phyloP scores from a whole-genome alignment of 768 basidiomycete genomes.

The Tricholoma sp. region DNA sequence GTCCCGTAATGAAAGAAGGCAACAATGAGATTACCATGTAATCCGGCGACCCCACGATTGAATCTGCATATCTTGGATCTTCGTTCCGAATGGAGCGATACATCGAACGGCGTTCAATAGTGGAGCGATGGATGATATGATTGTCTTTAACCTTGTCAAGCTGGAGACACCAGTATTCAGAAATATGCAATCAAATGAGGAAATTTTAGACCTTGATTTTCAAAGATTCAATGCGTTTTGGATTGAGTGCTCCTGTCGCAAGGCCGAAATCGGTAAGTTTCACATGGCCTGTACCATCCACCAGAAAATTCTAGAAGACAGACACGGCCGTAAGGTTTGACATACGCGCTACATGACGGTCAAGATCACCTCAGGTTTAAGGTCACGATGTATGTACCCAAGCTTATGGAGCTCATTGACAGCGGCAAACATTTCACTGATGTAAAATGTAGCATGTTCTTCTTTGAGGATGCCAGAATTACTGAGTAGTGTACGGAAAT shows the following conservation, averaged over 20 bases:
- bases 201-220: constrained; percentile 70
- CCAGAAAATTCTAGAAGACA: constrained; percentile 79
- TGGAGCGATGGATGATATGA: constrained; percentile 83
- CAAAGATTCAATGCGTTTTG: constrained; percentile 88
- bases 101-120: constrained; percentile 89
- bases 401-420: constrained; percentile 95
- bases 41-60: constrained; percentile 96
- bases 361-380: constrained; percentile 85
- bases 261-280: constrained; percentile 98
- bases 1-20: not conserved
- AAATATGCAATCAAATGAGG: not conserved
- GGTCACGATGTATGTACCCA: constrained; percentile 96
- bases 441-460: constrained; percentile 95
- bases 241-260: constrained; percentile 94
- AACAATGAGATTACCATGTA: constrained; percentile 68
- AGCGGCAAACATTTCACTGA: constrained; percentile 94
- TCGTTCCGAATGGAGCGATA: constrained; percentile 89
- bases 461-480: constrained; percentile 98
- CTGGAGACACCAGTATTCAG: constrained; percentile 30
- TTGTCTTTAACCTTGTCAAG: constrained; percentile 96
- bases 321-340: not conserved
- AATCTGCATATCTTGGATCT: constrained; percentile 93
- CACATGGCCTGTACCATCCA: constrained; percentile 93
- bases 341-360: not conserved
- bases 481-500: constrained; percentile 95